Evolutionary conservation across 441 rosid genomes (phyloP).

Genomic region (Populus hybrid): DNA sequence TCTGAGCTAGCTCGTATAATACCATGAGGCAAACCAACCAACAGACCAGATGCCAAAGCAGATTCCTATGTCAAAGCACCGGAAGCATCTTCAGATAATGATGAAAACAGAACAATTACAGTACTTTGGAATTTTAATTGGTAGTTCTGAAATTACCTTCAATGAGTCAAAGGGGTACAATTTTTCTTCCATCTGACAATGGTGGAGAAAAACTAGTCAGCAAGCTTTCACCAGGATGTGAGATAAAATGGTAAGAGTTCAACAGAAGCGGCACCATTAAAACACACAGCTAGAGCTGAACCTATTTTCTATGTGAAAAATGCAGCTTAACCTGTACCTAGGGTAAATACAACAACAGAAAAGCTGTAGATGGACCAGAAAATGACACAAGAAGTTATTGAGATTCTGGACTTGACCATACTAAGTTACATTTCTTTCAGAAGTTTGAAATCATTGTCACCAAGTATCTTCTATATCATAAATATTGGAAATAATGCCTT

Average conservation of each 20-base stretch:
- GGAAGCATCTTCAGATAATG: conserved; percentile 9
- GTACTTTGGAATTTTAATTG: neutral
- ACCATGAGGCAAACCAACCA: conserved; percentile 69
- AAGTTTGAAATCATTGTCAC: neutral
- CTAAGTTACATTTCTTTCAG: neutral
- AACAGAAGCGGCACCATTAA: neutral
- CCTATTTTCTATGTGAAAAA: neutral
- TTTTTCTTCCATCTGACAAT: conserved; percentile 57
- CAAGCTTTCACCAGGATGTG: neutral
- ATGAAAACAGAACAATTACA: neutral
- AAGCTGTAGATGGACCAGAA: neutral
- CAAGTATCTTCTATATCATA: neutral
- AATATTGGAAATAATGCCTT: neutral
- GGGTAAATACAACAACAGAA: neutral
- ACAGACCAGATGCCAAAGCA: conserved; percentile 34
- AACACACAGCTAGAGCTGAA: neutral
- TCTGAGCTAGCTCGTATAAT: conserved; percentile 66
- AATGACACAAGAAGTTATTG: neutral
- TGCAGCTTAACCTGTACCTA: neutral
- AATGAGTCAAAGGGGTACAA: conserved; percentile 46
- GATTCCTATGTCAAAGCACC: conserved; percentile 42
- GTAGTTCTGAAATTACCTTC: conserved; percentile 41
- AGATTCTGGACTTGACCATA: neutral
- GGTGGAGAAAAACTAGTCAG: conserved; percentile 9
- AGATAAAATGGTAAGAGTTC: neutral